These are phyloP conservation scores for Mycosphaerella sp. DNA, from an alignment of 2,329 filamentous ascomycete genomes.

Conservation along the genomic window DNA sequence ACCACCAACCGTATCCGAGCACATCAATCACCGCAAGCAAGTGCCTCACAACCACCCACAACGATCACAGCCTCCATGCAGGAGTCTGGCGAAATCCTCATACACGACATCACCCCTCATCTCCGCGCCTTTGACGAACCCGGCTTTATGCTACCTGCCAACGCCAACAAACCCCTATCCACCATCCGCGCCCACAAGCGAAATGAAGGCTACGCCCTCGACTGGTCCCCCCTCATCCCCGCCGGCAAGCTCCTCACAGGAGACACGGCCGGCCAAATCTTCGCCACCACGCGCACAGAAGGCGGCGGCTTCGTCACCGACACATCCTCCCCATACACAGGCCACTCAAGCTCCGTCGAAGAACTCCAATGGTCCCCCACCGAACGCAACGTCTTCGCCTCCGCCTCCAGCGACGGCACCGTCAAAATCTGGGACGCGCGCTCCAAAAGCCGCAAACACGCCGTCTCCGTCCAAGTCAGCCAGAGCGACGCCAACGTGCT, in stretches of 20 bases:
- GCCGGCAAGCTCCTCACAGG: constrained; percentile 84
- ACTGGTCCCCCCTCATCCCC: constrained; percentile 82
- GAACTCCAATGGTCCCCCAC: constrained; percentile 96
- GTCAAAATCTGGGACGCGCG: constrained; percentile 94
- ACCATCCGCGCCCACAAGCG: constrained; percentile 86
- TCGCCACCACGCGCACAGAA: constrained; percentile 76
- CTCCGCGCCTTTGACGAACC: constrained; percentile 85
- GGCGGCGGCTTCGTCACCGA: constrained; percentile 88
- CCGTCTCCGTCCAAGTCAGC: constrained; percentile 78
- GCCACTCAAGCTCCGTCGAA: constrained; percentile 80
- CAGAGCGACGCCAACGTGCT: constrained; percentile 90
- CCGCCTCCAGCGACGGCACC: constrained; percentile 86
- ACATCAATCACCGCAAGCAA: constrained; percentile 69
- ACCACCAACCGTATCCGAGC: constrained; percentile 91
- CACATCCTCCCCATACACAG: constrained; percentile 70
- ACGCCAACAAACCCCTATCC: constrained; percentile 80
- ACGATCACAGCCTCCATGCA: constrained; percentile 90
- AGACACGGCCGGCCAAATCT: constrained; percentile 86
- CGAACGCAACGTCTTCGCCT: constrained; percentile 90
- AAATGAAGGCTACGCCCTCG: constrained; percentile 85
- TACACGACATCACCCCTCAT: constrained; percentile 91
- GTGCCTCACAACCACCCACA: constrained; percentile 64
- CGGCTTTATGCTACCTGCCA: constrained; percentile 69
- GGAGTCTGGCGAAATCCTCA: constrained; percentile 79
- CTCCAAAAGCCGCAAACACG: constrained; percentile 82